Percentiles rank a stretch among this genome's conserved stretches.
Evolutionary conservation across 2,329 filamentous ascomycete species (phyloP).

Genomic region (Ceratocystis variospora): DNA sequence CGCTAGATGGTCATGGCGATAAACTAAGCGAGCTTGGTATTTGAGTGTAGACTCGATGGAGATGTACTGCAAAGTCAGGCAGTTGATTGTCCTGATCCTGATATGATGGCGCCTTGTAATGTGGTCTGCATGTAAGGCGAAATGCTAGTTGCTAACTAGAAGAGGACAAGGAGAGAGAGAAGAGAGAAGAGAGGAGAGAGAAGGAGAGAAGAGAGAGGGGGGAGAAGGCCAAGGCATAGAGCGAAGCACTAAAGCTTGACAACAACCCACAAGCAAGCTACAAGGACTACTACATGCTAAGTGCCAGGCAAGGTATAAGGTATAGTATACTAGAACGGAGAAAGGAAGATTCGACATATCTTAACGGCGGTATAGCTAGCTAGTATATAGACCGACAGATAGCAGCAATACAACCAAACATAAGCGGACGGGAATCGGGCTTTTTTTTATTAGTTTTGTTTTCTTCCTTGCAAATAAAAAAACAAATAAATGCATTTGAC

Average conservation of each 20-base stretch:
- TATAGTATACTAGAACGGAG: background rate
- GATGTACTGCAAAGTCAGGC: too few relatives aligned
- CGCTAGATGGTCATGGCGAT: too few relatives aligned
- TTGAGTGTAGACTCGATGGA: too few relatives aligned
- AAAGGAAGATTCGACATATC: background rate
- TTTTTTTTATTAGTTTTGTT: too few relatives aligned
- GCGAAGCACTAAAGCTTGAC: background rate
- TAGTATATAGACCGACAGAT: background rate
- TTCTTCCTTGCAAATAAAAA: too few relatives aligned
- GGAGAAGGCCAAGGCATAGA: background rate
- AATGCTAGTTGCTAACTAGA: background rate
- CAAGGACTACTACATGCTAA: too few relatives aligned
- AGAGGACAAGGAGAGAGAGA: background rate
- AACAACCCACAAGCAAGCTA: background rate
- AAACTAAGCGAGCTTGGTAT: too few relatives aligned
- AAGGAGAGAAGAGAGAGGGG: background rate
- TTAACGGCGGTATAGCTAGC: background rate
- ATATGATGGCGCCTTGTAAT: too few relatives aligned
- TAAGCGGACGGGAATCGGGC: background rate
- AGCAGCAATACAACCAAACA: background rate
- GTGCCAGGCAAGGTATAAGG: too few relatives aligned
- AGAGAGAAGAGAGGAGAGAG: background rate
- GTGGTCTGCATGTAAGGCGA: background rate
- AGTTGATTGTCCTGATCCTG: too few relatives aligned
- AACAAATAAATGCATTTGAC: background rate